Conservation (phyloP, 108 stramenopile species). For the Fistulifera pelliculosa region DNA sequence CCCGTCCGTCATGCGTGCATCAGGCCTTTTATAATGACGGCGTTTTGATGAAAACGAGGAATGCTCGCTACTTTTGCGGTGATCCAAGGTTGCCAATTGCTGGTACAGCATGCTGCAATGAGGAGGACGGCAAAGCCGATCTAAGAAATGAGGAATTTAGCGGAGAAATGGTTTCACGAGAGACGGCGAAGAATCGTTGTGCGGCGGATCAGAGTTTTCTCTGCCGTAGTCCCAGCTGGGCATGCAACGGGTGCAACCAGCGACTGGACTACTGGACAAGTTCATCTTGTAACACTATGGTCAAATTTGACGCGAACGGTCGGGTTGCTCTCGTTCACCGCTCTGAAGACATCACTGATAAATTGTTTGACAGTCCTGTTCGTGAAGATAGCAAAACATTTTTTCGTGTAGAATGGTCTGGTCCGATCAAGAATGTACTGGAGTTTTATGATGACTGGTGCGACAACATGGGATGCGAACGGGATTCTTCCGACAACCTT, state of each 20-base stretch:
- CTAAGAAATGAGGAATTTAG: too few relatives aligned
- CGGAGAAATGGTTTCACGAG: too few relatives aligned
- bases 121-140: neutral
- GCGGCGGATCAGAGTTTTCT: too few relatives aligned
- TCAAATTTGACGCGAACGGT: slow-evolving; percentile 1
- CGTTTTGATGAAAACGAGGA: slow-evolving; percentile 21
- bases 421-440: neutral
- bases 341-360: neutral
- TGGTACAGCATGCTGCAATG: slow-evolving; percentile 13
- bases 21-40: slow-evolving; percentile 33
- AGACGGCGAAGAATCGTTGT: too few relatives aligned
- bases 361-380: neutral
- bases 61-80: slow-evolving; percentile 23
- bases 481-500: neutral
- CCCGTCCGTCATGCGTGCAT: slow-evolving; percentile 38
- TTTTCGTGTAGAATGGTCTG: slow-evolving; percentile 20
- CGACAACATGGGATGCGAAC: too few relatives aligned
- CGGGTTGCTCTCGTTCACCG: slow-evolving; percentile 2
- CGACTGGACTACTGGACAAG: neutral
- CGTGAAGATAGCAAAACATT: slow-evolving; percentile 9
- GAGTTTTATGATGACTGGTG: too few relatives aligned
- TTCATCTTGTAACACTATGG: neutral
- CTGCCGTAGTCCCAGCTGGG: neutral
- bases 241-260: neutral
- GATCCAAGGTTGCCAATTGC: slow-evolving; percentile 12